Conservation (phyloP, 75 land plant species). For the Adiantum capillusveneris region DNA sequence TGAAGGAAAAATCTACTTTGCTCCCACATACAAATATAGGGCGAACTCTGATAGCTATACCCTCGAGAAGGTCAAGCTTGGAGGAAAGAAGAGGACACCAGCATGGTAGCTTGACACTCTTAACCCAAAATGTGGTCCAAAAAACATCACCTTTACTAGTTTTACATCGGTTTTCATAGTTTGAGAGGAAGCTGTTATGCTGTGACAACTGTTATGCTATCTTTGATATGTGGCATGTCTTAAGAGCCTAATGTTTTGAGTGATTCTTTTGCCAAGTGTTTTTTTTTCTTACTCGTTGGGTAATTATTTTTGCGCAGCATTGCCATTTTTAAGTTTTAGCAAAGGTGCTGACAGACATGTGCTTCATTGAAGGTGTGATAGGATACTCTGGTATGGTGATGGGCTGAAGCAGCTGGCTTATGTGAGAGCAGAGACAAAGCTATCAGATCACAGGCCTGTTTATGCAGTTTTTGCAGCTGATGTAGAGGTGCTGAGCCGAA, state of each 20-base stretch:
- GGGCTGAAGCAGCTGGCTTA: slow-evolving; percentile 44
- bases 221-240: too few relatives aligned
- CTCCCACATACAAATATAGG: slow-evolving; percentile 80
- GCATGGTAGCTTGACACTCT: too few relatives aligned
- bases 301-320: too few relatives aligned
- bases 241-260: too few relatives aligned
- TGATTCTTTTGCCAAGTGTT: too few relatives aligned
- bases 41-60: slow-evolving; percentile 62
- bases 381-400: slow-evolving; percentile 52
- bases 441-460: slow-evolving; percentile 62
- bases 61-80: slow-evolving; percentile 50
- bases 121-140: too few relatives aligned
- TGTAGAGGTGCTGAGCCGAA: slow-evolving; percentile 32
- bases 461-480: slow-evolving; percentile 38
- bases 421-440: slow-evolving; percentile 38
- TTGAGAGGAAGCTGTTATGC: too few relatives aligned
- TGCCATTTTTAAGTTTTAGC: neutral
- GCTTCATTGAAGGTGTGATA: slow-evolving; percentile 42
- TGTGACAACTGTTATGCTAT: too few relatives aligned
- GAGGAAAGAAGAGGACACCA: slow-evolving; percentile 74
- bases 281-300: too few relatives aligned
- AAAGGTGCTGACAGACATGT: neutral
- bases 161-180: too few relatives aligned
- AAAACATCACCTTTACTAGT: too few relatives aligned
- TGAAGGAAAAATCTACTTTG: slow-evolving; percentile 70